Percentiles rank a stretch among this genome's conserved stretches.
Conservation (phyloP, 257 asterid genomes). For the Striga asiatica region DNA sequence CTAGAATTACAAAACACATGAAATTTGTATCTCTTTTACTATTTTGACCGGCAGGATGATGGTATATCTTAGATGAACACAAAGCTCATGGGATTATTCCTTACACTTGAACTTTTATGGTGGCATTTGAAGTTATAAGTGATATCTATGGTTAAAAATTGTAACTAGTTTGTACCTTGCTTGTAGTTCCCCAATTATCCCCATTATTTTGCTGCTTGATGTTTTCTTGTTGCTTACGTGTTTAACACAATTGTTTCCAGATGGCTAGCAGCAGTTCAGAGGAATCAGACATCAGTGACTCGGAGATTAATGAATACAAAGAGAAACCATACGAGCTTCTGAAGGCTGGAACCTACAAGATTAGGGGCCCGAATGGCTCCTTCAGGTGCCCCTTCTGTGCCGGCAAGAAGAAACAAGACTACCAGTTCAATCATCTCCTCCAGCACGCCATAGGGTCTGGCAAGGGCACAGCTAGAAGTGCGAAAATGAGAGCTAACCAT, state of each 20-base stretch:
- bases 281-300: slow-evolving; percentile 67
- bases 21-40: no score
- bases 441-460: slow-evolving; percentile 83
- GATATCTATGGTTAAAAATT: no score
- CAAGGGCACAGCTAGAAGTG: slow-evolving; percentile 58
- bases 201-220: no score
- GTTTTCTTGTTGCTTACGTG: no score
- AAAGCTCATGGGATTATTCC: no score
- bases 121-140: no score
- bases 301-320: slow-evolving; percentile 67
- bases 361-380: slow-evolving; percentile 69
- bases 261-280: slow-evolving; percentile 80
- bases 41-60: no score
- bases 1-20: no score
- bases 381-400: slow-evolving; percentile 94
- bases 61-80: no score
- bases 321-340: slow-evolving; percentile 67
- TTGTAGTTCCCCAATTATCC: no score
- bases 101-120: no score
- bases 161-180: no score
- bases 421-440: slow-evolving; percentile 68
- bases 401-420: slow-evolving; percentile 90
- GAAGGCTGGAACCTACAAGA: slow-evolving; percentile 54
- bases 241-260: slow-evolving; percentile 21
- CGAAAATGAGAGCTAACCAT: slow-evolving; percentile 69